phyloP scores from a whole-genome alignment of 83 land plant species.

The Diphasiastrum complanatum region DNA sequence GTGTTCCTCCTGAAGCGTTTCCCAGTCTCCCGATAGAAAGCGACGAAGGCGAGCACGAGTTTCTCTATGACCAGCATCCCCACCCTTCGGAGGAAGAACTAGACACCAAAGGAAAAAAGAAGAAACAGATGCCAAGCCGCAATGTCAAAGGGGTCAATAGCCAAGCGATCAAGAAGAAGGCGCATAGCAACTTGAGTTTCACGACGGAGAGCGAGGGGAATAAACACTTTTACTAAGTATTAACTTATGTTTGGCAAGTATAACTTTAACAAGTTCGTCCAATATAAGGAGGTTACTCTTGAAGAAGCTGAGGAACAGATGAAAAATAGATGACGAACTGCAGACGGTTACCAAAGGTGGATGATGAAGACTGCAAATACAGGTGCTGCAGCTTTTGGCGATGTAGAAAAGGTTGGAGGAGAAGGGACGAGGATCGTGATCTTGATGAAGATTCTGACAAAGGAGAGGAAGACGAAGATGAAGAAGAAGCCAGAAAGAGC shows the following conservation, averaged over 20 bases:
- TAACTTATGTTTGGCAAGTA: slow-evolving; percentile 44
- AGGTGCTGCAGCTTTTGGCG: slow-evolving; percentile 92
- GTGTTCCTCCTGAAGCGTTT: too few species aligned
- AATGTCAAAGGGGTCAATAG: too few species aligned
- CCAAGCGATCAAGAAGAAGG: too few species aligned
- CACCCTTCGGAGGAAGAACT: too few species aligned
- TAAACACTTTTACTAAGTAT: too few species aligned
- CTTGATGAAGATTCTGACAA: slow-evolving; percentile 48
- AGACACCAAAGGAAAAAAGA: too few species aligned
- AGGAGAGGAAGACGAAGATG: slow-evolving; percentile 89
- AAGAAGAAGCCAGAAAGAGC: slow-evolving; percentile 67
- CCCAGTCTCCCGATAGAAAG: too few species aligned
- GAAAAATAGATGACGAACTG: slow-evolving; percentile 79
- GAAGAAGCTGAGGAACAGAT: slow-evolving; percentile 99
- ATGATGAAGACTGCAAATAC: slow-evolving; percentile 95
- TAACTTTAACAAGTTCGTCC: slow-evolving; percentile 86
- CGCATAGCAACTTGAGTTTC: too few species aligned
- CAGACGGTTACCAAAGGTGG: slow-evolving; percentile 94
- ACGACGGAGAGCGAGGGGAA: too few species aligned
- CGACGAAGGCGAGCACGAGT: too few species aligned
- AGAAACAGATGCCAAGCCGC: too few species aligned
- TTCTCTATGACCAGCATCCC: too few species aligned
- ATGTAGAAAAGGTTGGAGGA: slow-evolving; percentile 39
- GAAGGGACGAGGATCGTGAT: slow-evolving; percentile 48
- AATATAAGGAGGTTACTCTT: slow-evolving; percentile 89